Percentiles rank a stretch among this genome's conserved stretches.
Conservation (phyloP, 371 early-diverging fungal genomes). For the Mortierella sp. region DNA sequence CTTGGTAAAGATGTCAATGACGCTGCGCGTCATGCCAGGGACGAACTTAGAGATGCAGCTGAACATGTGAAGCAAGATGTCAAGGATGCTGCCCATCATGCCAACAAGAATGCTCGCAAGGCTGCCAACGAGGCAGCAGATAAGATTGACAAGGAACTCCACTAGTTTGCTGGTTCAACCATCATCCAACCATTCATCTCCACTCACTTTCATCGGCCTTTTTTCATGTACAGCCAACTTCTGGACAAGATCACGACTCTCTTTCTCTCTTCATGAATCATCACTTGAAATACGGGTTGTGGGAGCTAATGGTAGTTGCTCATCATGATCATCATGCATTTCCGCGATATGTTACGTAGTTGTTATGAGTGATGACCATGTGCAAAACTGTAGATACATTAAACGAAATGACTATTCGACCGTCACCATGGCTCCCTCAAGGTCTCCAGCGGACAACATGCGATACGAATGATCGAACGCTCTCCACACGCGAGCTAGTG, state of each 20-base stretch:
- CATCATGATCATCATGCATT: too few species aligned
- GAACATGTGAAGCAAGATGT: conserved; percentile 26
- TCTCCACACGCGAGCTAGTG: conserved; percentile 26
- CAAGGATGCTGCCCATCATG: conserved; percentile 30
- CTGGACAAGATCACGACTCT: too few species aligned
- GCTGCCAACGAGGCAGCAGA: conserved; percentile 31
- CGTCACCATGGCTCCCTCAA: conserved; percentile 25
- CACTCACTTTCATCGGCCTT: too few species aligned
- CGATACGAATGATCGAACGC: conserved; percentile 42
- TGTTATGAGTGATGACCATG: too few species aligned
- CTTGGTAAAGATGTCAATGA: conserved; percentile 35
- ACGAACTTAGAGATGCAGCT: conserved; percentile 21
- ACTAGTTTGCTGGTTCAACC: too few species aligned
- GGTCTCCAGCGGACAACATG: conserved; percentile 35
- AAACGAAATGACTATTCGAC: conserved; percentile 9
- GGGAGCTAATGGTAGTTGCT: too few species aligned
- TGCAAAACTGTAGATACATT: too few species aligned
- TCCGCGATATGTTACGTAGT: too few species aligned
- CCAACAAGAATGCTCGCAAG: conserved; percentile 21
- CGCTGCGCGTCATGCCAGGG: conserved; percentile 31
- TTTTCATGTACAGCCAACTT: too few species aligned
- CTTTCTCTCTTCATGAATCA: too few species aligned
- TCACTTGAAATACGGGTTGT: too few species aligned
- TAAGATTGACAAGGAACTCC: conserved; percentile 37
- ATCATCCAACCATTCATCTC: too few species aligned